Evolutionary conservation across 495 filamentous ascomycete species (phyloP).

Genomic region (Rostrohypoxylon terebratum): DNA sequence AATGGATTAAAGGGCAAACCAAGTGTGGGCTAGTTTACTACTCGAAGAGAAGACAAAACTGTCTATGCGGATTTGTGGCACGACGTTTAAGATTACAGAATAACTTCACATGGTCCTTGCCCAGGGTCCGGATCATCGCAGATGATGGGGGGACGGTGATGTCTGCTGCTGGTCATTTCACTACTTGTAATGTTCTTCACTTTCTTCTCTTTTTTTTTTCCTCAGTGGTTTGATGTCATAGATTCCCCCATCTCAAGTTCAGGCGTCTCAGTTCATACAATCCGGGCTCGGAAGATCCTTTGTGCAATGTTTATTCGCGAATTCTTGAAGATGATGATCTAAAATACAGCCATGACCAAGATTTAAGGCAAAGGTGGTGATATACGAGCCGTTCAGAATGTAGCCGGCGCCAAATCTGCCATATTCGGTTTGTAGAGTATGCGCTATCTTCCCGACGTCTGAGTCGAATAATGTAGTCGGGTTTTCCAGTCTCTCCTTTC

Average conservation of each 20-base stretch:
- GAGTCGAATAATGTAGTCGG: neutral
- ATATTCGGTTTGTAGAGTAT: neutral
- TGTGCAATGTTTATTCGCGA: slow-evolving; percentile 21
- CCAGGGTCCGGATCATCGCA: slow-evolving; percentile 42
- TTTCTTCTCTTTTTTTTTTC: slow-evolving; percentile 46
- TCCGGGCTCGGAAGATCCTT: slow-evolving; percentile 24
- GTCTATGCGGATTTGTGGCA: slow-evolving; percentile 44
- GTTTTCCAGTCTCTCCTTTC: neutral
- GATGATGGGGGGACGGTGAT: slow-evolving; percentile 48
- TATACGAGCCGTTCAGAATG: neutral
- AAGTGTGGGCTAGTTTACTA: slow-evolving; percentile 36
- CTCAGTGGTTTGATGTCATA: slow-evolving; percentile 51
- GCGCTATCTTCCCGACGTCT: neutral
- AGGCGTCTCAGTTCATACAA: slow-evolving; percentile 49
- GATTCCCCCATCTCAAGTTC: slow-evolving; percentile 52
- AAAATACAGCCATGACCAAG: neutral
- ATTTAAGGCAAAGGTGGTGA: neutral
- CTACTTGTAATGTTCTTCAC: slow-evolving; percentile 54
- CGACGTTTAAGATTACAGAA: slow-evolving; percentile 37
- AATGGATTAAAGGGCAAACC: slow-evolving; percentile 34
- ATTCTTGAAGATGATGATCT: neutral
- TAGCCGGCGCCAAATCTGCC: neutral
- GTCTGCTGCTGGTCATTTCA: slow-evolving; percentile 50
- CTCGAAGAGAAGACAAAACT: slow-evolving; percentile 33
- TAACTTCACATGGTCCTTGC: slow-evolving; percentile 38